Evolutionary conservation across 1,284 basidiomycete genomes (phyloP), one percentile per base, ranked within the genome.

Genomic region (Paramarasmius palmivorus): DNA sequence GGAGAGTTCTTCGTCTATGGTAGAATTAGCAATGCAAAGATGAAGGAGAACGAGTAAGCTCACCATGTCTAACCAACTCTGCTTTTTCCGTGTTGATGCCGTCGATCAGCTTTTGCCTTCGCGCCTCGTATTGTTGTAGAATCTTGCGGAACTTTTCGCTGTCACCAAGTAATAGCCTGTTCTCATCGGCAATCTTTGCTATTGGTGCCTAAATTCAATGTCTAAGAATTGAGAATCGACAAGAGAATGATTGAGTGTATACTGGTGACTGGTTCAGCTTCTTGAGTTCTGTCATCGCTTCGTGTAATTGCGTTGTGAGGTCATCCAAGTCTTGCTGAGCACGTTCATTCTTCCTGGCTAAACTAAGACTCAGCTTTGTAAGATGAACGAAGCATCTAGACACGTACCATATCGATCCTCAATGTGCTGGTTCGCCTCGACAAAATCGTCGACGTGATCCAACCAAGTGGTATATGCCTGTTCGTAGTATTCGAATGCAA

Each of bases 391-490:
- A 39, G 36, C 14, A 46, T 52, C 7, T 12, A 39, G 34, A 48
- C 17, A 63, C 80, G 50, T 57, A 90, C 92, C 83, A 68, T 92
- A 94, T 54, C 86, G 82, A 29, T 84, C 83, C 59, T 92, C 88
- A 12, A 95, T 66, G 39, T 76, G 73, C 57, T 80, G 77, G 52
- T 91, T 86, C 48, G 86, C 83, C 54, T 88, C 84, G 0, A 79
- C 74, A 59, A 90, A 92, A 23, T 86, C 78, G 59, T 94, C 92
- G 9, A 78, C 77, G 3, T 83, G 82, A 41, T 84, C 79, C 32
- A 92, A 71, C 78, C 92, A 95, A 17, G 81, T 67, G 2, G 77
- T 72, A 62, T 95, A 95, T 0, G 90, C 80, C 48, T 81, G 77
- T 4, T 81, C 73, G 38, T 82, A 84, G 68, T 90, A 93, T 49